These are phyloP conservation scores for Trametes elegans DNA, from an alignment of 768 basidiomycete species.

Conservation along the genomic window DNA sequence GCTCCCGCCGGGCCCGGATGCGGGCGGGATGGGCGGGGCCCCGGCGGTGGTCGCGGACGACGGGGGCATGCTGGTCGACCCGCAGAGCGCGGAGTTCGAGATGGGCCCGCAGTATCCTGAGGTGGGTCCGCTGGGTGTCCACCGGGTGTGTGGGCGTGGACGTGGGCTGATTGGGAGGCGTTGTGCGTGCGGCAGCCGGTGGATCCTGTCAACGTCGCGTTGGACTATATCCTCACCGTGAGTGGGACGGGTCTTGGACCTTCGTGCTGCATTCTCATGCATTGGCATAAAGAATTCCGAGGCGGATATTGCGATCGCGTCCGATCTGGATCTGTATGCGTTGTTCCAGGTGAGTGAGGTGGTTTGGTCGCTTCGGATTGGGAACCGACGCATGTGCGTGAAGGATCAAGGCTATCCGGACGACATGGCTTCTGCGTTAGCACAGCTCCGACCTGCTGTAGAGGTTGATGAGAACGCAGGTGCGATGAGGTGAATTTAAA, in stretches of 20 bases:
- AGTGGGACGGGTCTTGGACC: too few relatives aligned
- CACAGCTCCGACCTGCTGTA: not conserved
- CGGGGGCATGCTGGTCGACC: not conserved
- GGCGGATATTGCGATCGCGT: conserved; percentile 7
- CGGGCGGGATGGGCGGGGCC: not conserved
- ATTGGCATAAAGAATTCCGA: not conserved
- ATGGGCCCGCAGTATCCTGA: not conserved
- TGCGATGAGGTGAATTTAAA: not conserved
- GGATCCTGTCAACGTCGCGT: conserved; percentile 7
- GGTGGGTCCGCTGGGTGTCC: not conserved
- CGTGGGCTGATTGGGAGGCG: not conserved
- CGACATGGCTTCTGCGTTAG: not conserved
- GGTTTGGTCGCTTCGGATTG: not conserved
- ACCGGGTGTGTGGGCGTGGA: not conserved
- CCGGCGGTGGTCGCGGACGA: not conserved
- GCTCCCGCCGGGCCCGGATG: not conserved
- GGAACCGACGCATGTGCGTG: not conserved
- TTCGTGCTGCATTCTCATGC: too few relatives aligned
- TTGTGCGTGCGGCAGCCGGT: not conserved
- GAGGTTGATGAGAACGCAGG: conserved; percentile 4
- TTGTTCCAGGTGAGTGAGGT: not conserved
- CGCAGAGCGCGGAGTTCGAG: not conserved
- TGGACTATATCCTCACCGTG: conserved; percentile 21
- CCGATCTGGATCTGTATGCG: conserved; percentile 7
- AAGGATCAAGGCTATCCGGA: not conserved